A percentile compares a stretch with the other conserved stretches of the same genome.
phyloP scores from a whole-genome alignment of 306 rosid species.

The Senna tora region DNA sequence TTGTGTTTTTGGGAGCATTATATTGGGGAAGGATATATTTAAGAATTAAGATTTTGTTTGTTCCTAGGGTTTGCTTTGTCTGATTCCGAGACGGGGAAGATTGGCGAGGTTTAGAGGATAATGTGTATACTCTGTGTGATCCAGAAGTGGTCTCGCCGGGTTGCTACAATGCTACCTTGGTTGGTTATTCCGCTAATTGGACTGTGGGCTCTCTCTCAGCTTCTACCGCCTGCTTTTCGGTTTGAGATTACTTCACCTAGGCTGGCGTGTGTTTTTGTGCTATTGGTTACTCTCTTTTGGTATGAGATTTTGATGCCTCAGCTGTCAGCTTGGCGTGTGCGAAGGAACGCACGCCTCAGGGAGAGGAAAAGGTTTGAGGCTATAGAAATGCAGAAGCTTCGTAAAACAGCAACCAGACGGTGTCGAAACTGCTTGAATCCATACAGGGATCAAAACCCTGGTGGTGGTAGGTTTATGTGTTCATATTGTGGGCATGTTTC shows the following conservation, averaged over 20 bases:
- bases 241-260: constrained; percentile 96
- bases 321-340: constrained; percentile 89
- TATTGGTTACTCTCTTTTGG: constrained; percentile 95
- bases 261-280: constrained; percentile 91
- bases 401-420: constrained; percentile 86
- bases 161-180: constrained; percentile 99
- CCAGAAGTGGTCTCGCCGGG: constrained; percentile 99
- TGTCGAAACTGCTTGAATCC: constrained; percentile 94
- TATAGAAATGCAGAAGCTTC: constrained; percentile 83
- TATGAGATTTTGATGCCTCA: constrained; percentile 99
- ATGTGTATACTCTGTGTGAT: constrained; percentile 99
- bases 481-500: constrained; percentile 95
- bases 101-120: constrained; percentile 80
- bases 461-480: constrained; percentile 97
- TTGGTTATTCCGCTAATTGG: constrained; percentile 95
- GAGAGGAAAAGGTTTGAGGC: constrained; percentile 95
- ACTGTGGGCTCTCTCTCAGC: constrained; percentile 98
- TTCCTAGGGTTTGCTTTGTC: constrained; percentile 52
- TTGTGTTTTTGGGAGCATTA: constrained; percentile 54
- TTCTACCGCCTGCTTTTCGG: constrained; percentile 92
- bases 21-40: constrained; percentile 27
- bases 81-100: constrained; percentile 55
- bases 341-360: constrained; percentile 77
- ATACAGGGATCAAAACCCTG: constrained; percentile 96
- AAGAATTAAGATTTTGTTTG: constrained; percentile 32